Percentiles rank a stretch among this genome's conserved stretches.
Conservation (phyloP, 345 rosid genomes). For the Arabidopsis arenosa region DNA sequence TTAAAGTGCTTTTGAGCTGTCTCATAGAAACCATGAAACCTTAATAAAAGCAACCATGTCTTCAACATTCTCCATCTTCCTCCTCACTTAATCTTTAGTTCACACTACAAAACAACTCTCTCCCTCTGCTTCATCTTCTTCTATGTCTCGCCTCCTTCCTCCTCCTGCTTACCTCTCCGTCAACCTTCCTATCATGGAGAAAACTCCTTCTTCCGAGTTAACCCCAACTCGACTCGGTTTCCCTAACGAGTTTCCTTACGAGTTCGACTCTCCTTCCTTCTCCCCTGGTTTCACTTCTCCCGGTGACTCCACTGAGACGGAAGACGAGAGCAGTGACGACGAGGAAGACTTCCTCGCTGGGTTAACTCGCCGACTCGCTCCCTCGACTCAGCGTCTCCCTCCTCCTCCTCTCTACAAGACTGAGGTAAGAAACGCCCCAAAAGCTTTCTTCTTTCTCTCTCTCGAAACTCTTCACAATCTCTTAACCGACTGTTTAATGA, state of each 20-base stretch:
- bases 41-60: conserved; percentile 49
- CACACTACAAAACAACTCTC: not conserved
- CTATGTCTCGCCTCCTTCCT: conserved; percentile 16
- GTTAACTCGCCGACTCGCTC: conserved; percentile 69
- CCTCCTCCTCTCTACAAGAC: conserved; percentile 31
- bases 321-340: conserved; percentile 59
- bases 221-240: conserved; percentile 47
- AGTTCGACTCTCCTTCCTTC: conserved; percentile 52
- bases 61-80: conserved; percentile 46
- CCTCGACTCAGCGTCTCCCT: conserved; percentile 54
- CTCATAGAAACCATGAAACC: conserved; percentile 49
- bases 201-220: conserved; percentile 5
- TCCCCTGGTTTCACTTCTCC: conserved; percentile 59
- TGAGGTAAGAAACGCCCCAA: conserved; percentile 38
- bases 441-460: not conserved
- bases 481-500: no score
- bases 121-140: not conserved
- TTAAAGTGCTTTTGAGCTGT: conserved; percentile 50
- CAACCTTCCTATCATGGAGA: conserved; percentile 26
- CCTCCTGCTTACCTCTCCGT: conserved; percentile 16
- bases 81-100: not conserved
- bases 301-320: conserved; percentile 58
- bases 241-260: conserved; percentile 71
- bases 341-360: conserved; percentile 78
- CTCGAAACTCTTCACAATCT: no score